Base-by-base conservation (phyloP, 441 rosid species). In the Geranium incanum region DNA sequence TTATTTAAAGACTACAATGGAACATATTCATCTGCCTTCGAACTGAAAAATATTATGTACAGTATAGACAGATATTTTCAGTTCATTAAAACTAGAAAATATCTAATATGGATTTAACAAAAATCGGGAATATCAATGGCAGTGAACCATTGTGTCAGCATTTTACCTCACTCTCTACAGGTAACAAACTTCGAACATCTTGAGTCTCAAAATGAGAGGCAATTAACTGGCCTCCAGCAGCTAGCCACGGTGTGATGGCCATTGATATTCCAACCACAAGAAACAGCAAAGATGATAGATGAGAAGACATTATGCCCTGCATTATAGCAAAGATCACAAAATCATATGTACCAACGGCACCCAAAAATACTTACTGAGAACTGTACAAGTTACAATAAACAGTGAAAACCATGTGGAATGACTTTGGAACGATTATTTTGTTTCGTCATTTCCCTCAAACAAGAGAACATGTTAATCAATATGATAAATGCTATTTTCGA, bases 171-270 rank as follows among this genome's bases (percentile, higher is more conserved):
- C 91, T 92, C 82, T 92, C 99, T 81, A 80, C 96, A 3, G 99
- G 99, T 78, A 90, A 79, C 70, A 95, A 83, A 85, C 99, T 95
- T 75, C 97, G 80, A 72, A 95, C 99, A 81, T 95, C 99, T 72
- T 89, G 96, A 85, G 77, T 84, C 85, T 95, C 99, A 83, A 92
- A 92, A 39, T 93, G 94, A 67, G 99, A 90, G 57, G 99, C 99
- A 80, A 95, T 82, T 78, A 92, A 78, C 80, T 95, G 99, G 77
- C 99, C 97, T 70, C 99, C 99, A 81, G 97, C 97, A 76, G 99
- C 99, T 68, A 95, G 84, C 94, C 93, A 95, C 38, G 99, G 99
- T 50, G 99, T 95, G 70, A 95, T 68, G 77, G 99, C 99, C 99
- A 95, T 95, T 75, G 99, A 92, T 69, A 95, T 82, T 71, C 99